Base-by-base conservation (phyloP, 768 basidiomycete genomes). In the Suillus brevipes region DNA sequence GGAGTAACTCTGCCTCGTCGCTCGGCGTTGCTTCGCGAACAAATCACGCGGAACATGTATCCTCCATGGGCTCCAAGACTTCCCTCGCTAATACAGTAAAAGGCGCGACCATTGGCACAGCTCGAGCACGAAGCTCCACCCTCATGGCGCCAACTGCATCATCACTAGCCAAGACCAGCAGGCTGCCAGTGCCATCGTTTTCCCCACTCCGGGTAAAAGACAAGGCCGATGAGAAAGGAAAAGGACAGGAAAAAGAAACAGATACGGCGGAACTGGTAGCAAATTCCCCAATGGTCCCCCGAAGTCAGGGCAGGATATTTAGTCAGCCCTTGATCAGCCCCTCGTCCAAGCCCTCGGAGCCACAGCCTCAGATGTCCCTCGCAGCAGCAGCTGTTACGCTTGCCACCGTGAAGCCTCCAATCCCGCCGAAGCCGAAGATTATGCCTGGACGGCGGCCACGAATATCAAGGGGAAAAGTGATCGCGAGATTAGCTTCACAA, bases 401-500 rank as follows among this genome's bases (percentile, higher is more conserved):
- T 9, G 37, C 67, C 9, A 43, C 61, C 36, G 40, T 50, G 20
- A 73, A 71, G 31, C 60, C 66, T 3, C 63, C 72, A 9, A 64
- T 69, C 12, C 70, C 74, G 20, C 68, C 69, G 18, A 77, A 74
- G 62, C 71, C 71, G 6, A 79, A 78, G 64, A 66, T 71, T 18
- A 64, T 78, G 23, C 68, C 80, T 34, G 81, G 83, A 10, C 84
- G 89, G 64, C 88, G 87, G 72, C 92, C 92, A 5, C 85, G 91
- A 9, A 91, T 94, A 67, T 94, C 92, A 50, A 85, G 92, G 45
- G 91, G 90, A 34, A 89, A 88, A 66, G 90, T 94, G 47, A 91
- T 93, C 53, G 89, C 91, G 0, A 85, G 83, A 69, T 78, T 93
- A 42, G 89, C 88, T 1, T 89, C 89, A 16, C 89, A 93, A 74